These are phyloP conservation scores for Microdochium nivale DNA, from an alignment of 2,329 filamentous ascomycete species.

Conservation along the genomic window DNA sequence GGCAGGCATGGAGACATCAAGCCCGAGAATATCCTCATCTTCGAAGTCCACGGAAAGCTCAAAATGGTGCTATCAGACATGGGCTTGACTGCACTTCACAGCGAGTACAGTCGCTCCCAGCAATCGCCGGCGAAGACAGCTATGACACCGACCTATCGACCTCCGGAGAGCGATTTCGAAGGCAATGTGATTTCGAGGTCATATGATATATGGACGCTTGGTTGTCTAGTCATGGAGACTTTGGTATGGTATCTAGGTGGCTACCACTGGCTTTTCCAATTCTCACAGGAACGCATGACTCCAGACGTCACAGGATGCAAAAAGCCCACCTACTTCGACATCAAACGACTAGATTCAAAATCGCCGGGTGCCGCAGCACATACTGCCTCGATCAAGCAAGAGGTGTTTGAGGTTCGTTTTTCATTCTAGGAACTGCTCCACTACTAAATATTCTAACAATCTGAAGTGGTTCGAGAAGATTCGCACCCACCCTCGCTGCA, in stretches of 20 bases:
- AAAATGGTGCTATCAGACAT: constrained; percentile 8
- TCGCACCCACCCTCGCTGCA: neutral
- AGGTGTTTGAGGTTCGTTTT: neutral
- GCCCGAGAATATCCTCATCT: constrained; percentile 10
- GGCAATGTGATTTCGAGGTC: constrained; percentile 1
- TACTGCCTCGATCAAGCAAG: neutral
- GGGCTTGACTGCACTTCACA: constrained; percentile 5
- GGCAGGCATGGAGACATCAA: constrained; percentile 19
- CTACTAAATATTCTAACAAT: neutral
- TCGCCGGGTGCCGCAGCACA: neutral
- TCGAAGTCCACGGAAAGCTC: neutral
- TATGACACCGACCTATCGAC: constrained; percentile 2
- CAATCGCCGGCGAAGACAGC: neutral
- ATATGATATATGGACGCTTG: constrained; percentile 8
- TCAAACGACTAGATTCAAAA: neutral
- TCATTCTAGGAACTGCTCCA: neutral
- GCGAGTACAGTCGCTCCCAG: constrained; percentile 5
- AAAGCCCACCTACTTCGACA: neutral
- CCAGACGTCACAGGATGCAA: neutral
- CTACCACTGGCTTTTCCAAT: neutral
- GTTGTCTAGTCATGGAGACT: constrained; percentile 8
- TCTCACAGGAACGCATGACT: neutral
- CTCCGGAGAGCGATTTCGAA: constrained; percentile 6
- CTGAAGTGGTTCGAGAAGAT: neutral
- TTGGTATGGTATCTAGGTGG: constrained; percentile 6